Percentiles rank a stretch among this genome's conserved stretches.
These are phyloP conservation scores for Asterochloris sp. DNA, from an alignment of 139 green algal genomes.

Conservation along the genomic window DNA sequence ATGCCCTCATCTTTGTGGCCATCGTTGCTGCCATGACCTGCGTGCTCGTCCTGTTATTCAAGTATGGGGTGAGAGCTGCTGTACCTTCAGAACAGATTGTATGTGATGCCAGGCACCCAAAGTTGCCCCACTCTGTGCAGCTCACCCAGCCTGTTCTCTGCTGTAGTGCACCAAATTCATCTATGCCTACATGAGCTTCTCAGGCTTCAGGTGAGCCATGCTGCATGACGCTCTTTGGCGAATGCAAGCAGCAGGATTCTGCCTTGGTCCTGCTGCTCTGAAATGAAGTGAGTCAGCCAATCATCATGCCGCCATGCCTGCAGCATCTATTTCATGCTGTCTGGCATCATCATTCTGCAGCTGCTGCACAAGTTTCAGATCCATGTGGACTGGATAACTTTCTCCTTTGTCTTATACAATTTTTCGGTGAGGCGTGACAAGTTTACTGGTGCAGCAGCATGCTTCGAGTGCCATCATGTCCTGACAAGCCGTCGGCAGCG, in stretches of 20 bases:
- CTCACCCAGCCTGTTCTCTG: background rate
- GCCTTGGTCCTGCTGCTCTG: too few relatives aligned
- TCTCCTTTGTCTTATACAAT: constrained; percentile 85
- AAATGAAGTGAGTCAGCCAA: too few relatives aligned
- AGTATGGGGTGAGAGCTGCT: constrained; percentile 59
- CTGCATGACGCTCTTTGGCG: too few relatives aligned
- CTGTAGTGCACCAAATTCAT: constrained; percentile 80
- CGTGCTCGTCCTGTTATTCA: constrained; percentile 87
- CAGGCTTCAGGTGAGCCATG: constrained; percentile 52
- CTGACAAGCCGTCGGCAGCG: background rate
- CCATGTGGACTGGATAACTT: constrained; percentile 80
- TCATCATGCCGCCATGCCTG: too few relatives aligned
- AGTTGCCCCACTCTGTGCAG: too few relatives aligned
- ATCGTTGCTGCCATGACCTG: constrained; percentile 89
- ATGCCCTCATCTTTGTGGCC: constrained; percentile 88
- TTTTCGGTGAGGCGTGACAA: constrained; percentile 65
- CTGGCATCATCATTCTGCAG: constrained; percentile 58
- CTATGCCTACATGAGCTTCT: constrained; percentile 93
- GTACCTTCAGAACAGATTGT: background rate
- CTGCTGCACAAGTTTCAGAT: constrained; percentile 51
- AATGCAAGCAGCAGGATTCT: too few relatives aligned
- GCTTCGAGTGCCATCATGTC: background rate
- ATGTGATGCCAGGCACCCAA: background rate
- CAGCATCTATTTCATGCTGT: constrained; percentile 92
- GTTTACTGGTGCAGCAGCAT: background rate